phyloP scores from a whole-genome alignment of 2,329 filamentous ascomycete species.

The Dryadomyces quercivorus region DNA sequence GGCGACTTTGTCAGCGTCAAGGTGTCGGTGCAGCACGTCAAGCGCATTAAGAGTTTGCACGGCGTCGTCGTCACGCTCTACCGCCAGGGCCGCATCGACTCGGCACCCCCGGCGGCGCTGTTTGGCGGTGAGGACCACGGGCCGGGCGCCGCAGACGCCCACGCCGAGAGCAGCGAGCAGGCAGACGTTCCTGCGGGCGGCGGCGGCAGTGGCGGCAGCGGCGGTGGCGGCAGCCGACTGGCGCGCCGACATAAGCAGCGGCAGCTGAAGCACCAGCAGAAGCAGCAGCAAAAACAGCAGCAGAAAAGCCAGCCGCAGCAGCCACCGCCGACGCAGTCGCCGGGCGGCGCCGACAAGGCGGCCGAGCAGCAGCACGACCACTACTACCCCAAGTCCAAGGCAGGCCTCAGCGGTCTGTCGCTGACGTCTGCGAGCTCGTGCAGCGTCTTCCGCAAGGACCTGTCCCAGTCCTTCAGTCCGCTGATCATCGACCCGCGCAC shows the following conservation, averaged over 20 bases:
- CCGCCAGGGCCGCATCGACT: slow-evolving; percentile 81
- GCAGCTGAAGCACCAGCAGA: neutral
- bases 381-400: slow-evolving; percentile 76
- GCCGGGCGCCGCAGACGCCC: neutral
- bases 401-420: slow-evolving; percentile 75
- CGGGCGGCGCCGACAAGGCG: neutral
- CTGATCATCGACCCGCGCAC: slow-evolving; percentile 76
- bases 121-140: slow-evolving; percentile 20
- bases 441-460: slow-evolving; percentile 89
- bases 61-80: slow-evolving; percentile 90
- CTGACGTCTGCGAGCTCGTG: slow-evolving; percentile 76
- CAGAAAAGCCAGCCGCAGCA: neutral
- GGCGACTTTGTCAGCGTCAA: slow-evolving; percentile 74
- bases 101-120: slow-evolving; percentile 42
- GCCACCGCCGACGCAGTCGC: neutral
- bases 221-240: neutral
- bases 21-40: slow-evolving; percentile 77
- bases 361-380: slow-evolving; percentile 43
- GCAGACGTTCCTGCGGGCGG: too few species aligned
- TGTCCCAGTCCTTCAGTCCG: slow-evolving; percentile 79
- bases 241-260: neutral
- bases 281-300: neutral
- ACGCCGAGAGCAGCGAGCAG: neutral
- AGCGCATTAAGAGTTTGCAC: slow-evolving; percentile 78
- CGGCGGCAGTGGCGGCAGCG: neutral